Conservation (phyloP, 257 asterid genomes). For the Primulina eburnea region DNA sequence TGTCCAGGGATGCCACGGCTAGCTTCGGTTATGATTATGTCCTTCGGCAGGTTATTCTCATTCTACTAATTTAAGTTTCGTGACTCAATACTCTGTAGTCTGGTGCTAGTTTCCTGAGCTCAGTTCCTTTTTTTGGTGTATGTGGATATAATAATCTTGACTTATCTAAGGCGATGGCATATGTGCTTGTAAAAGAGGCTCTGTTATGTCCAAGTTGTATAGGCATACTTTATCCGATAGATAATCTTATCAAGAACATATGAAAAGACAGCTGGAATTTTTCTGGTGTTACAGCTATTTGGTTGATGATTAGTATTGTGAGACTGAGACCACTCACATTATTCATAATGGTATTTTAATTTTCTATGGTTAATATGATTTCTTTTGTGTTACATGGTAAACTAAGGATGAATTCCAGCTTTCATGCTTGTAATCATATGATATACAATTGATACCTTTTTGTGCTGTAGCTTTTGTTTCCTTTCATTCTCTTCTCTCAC, state of each 20-base stretch:
- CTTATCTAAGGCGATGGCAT: background rate
- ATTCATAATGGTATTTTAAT: too few relatives aligned
- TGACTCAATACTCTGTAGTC: slow-evolving; percentile 4
- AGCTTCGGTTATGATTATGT: slow-evolving; percentile 90
- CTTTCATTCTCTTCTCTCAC: too few relatives aligned
- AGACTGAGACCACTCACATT: background rate
- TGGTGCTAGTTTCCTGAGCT: slow-evolving; percentile 6
- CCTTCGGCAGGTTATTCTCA: slow-evolving; percentile 73
- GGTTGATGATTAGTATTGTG: background rate
- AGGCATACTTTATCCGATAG: background rate
- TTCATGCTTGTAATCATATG: too few relatives aligned
- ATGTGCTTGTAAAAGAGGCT: background rate
- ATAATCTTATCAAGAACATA: too few relatives aligned
- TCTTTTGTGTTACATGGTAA: too few relatives aligned
- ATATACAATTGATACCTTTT: too few relatives aligned
- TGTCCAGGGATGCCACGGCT: slow-evolving; percentile 87
- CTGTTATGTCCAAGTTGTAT: background rate
- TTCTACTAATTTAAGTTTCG: background rate
- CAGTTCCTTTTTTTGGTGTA: background rate
- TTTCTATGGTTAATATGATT: background rate
- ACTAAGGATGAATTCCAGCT: too few relatives aligned
- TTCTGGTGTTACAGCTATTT: too few relatives aligned
- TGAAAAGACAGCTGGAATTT: too few relatives aligned
- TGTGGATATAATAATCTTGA: background rate
- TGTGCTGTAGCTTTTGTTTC: too few relatives aligned